A percentile compares a stretch with the other conserved stretches of the same genome.
phyloP scores from a whole-genome alignment of 2,329 filamentous ascomycete genomes.

The Microcyclosporella mali region DNA sequence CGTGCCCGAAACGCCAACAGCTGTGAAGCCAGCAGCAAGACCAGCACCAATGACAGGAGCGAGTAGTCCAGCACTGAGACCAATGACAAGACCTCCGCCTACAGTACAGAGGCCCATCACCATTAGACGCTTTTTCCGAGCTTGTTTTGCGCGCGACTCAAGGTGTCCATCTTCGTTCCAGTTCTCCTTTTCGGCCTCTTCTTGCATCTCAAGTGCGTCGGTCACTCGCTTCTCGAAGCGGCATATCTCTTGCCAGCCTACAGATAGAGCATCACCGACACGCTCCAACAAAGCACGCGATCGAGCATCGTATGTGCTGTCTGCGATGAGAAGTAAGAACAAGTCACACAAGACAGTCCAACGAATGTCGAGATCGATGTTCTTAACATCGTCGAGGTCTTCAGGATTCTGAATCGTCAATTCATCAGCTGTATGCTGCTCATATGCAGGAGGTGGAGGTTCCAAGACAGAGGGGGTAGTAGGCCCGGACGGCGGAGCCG shows the following conservation, averaged over 20 bases:
- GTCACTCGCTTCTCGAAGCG: slow-evolving; percentile 96
- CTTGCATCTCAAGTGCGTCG: slow-evolving; percentile 95
- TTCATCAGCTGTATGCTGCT: slow-evolving; percentile 61
- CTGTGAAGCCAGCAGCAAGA: slow-evolving; percentile 88
- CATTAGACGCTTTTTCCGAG: slow-evolving; percentile 75
- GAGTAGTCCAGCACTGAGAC: slow-evolving; percentile 82
- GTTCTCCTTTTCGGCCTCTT: slow-evolving; percentile 86
- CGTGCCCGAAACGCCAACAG: slow-evolving; percentile 86
- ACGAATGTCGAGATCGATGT: slow-evolving; percentile 88
- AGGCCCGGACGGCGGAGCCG: slow-evolving; percentile 7
- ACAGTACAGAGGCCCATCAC: slow-evolving; percentile 97
- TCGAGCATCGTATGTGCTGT: slow-evolving; percentile 84
- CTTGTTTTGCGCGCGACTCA: slow-evolving; percentile 73
- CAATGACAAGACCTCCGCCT: slow-evolving; percentile 89
- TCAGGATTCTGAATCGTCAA: slow-evolving; percentile 76
- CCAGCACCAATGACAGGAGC: slow-evolving; percentile 92
- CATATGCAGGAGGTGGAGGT: slow-evolving; percentile 46
- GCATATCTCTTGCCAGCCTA: slow-evolving; percentile 89
- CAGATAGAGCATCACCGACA: slow-evolving; percentile 71
- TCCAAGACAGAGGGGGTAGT: slow-evolving; percentile 10
- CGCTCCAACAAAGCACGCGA: slow-evolving; percentile 78
- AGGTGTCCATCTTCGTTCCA: slow-evolving; percentile 98
- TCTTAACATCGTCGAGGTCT: slow-evolving; percentile 71
- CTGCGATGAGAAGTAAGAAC: slow-evolving; percentile 92
- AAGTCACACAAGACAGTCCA: slow-evolving; percentile 97